phyloP scores from a whole-genome alignment of 768 basidiomycete species.

The Fomitopsis serialis region DNA sequence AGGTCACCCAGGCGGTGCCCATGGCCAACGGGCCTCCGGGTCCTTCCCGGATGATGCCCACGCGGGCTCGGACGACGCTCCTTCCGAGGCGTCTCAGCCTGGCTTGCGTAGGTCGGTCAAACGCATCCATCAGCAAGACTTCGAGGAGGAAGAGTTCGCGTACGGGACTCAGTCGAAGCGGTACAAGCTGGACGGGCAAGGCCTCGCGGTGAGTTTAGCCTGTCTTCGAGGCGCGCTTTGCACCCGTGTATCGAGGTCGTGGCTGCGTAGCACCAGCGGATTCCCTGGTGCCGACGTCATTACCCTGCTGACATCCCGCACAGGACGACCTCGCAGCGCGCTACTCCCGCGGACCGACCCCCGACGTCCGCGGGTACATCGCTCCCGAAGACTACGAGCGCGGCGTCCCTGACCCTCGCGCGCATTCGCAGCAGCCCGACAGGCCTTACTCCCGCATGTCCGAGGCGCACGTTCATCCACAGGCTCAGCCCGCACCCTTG shows the following conservation, averaged over 20 bases:
- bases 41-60: neutral
- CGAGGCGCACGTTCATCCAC: neutral
- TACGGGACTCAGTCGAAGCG: slow-evolving; percentile 14
- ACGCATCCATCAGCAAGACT: slow-evolving; percentile 1
- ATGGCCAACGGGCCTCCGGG: too few species aligned
- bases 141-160: slow-evolving; percentile 12
- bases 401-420: neutral
- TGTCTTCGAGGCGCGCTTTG: too few species aligned
- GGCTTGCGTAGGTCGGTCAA: slow-evolving; percentile 6
- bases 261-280: too few species aligned
- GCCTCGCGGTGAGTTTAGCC: slow-evolving; percentile 5
- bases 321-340: slow-evolving; percentile 2
- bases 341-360: slow-evolving; percentile 2
- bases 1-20: too few species aligned
- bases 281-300: too few species aligned
- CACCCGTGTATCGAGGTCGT: too few species aligned
- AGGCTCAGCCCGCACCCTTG: neutral
- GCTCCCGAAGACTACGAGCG: neutral
- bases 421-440: neutral
- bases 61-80: neutral
- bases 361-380: neutral
- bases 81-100: neutral
- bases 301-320: neutral
- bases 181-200: slow-evolving; percentile 10
- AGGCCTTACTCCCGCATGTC: neutral